phyloP scores from a whole-genome alignment of 345 rosid species.

The Moringa oleifera region DNA sequence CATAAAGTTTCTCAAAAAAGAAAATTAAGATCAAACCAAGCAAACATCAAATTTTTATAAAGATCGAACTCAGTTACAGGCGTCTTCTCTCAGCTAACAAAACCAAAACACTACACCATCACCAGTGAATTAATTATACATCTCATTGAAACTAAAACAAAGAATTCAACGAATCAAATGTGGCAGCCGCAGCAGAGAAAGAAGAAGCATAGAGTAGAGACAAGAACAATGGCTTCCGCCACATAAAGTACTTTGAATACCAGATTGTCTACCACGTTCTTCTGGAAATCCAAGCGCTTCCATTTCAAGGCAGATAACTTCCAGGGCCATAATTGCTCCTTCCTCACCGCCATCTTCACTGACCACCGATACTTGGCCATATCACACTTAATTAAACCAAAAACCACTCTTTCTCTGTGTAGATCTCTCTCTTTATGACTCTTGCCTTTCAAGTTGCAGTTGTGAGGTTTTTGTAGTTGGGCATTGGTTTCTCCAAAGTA shows the following conservation, averaged over 20 bases:
- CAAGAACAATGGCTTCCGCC: conserved; percentile 55
- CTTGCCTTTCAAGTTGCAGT: too few species aligned
- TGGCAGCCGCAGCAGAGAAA: conserved; percentile 71
- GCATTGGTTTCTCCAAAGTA: too few species aligned
- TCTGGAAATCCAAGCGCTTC: conserved; percentile 27
- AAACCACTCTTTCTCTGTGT: conserved; percentile 11
- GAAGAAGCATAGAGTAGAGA: conserved; percentile 74
- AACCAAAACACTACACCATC: too few species aligned
- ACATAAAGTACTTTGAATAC: conserved; percentile 48
- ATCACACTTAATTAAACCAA: conserved; percentile 16
- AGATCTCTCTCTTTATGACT: conserved; percentile 2
- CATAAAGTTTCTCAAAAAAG: too few species aligned
- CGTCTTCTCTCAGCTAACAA: too few species aligned
- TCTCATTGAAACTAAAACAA: too few species aligned
- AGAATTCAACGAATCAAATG: conserved; percentile 22
- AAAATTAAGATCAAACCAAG: too few species aligned
- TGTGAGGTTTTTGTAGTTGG: too few species aligned
- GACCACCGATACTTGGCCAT: too few species aligned
- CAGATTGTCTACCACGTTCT: conserved; percentile 36
- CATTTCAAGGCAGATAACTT: conserved; percentile 19
- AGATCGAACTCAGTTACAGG: too few species aligned
- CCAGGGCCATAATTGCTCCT: conserved; percentile 22
- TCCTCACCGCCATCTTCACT: conserved; percentile 20
- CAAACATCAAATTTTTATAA: too few species aligned
- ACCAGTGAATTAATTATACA: background rate